Evolutionary conservation across 192 early-diverging fungal species (phyloP).

Genomic region (Jimgerdemannia flammicorona): DNA sequence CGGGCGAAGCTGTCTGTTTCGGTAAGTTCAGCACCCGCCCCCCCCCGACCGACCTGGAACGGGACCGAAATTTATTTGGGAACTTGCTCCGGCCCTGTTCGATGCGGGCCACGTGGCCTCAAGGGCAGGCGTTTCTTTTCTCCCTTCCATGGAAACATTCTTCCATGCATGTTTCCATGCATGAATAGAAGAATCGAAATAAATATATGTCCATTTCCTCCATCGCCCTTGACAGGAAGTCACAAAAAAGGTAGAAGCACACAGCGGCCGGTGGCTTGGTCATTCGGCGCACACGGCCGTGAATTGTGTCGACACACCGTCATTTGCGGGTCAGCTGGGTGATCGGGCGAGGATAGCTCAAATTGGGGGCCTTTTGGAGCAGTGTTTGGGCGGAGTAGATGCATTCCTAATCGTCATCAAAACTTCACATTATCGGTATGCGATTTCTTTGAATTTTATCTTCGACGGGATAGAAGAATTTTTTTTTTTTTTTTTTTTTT

Average conservation of each 20-base stretch:
- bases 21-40: slow-evolving; percentile 16
- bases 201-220: too few species aligned
- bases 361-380: slow-evolving; percentile 25
- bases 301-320: slow-evolving; percentile 40
- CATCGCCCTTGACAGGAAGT: slow-evolving; percentile 21
- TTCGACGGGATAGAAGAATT: background rate
- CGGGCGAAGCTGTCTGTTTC: slow-evolving; percentile 33
- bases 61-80: too few species aligned
- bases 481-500: too few species aligned
- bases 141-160: too few species aligned
- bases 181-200: too few species aligned
- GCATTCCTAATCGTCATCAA: slow-evolving; percentile 38
- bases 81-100: too few species aligned
- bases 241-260: slow-evolving; percentile 33
- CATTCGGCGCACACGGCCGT: slow-evolving; percentile 28
- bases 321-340: slow-evolving; percentile 35
- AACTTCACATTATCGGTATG: slow-evolving; percentile 34
- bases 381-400: slow-evolving; percentile 29
- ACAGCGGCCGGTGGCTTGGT: slow-evolving; percentile 30
- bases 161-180: too few species aligned
- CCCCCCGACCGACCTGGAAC: too few species aligned
- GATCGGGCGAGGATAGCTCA: slow-evolving; percentile 28
- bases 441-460: too few species aligned
- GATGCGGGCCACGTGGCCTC: too few species aligned
- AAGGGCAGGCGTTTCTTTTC: too few species aligned